These are phyloP conservation scores for Penicillium paxilli DNA, from an alignment of 495 filamentous ascomycete genomes.

Conservation along the genomic window DNA sequence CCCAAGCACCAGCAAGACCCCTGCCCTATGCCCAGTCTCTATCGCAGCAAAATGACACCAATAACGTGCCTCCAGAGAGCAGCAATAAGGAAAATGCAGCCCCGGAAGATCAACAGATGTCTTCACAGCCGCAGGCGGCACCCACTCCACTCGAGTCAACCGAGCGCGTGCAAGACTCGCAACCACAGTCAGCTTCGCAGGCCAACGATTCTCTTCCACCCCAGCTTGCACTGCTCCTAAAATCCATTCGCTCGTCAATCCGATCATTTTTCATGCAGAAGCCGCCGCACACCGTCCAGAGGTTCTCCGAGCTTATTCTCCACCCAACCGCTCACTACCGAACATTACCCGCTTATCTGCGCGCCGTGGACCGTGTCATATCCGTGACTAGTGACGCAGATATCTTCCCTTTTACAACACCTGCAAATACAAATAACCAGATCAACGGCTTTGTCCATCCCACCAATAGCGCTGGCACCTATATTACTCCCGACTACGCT, in stretches of 20 bases:
- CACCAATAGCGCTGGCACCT: conserved; percentile 26
- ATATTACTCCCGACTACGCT: conserved; percentile 28
- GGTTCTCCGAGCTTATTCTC: conserved; percentile 88
- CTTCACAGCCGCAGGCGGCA: conserved; percentile 29
- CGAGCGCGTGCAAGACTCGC: conserved; percentile 46
- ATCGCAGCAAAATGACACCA: conserved; percentile 36
- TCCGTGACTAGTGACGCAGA: conserved; percentile 83
- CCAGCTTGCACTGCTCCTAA: conserved; percentile 61
- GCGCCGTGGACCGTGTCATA: conserved; percentile 87
- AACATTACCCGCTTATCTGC: conserved; percentile 78
- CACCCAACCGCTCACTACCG: conserved; percentile 75
- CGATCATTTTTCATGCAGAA: conserved; percentile 64
- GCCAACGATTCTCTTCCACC: conserved; percentile 58
- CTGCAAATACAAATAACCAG: conserved; percentile 47
- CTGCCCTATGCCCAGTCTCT: conserved; percentile 27
- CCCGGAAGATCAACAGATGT: conserved; percentile 32
- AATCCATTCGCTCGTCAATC: conserved; percentile 67
- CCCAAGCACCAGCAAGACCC: conserved; percentile 35
- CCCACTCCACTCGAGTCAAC: conserved; percentile 36
- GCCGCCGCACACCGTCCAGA: conserved; percentile 91
- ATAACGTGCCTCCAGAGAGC: conserved; percentile 30
- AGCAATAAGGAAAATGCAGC: conserved; percentile 57
- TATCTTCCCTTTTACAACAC: conserved; percentile 76
- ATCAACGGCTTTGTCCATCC: conserved; percentile 44
- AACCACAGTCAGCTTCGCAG: conserved; percentile 44